These are phyloP conservation scores for Paspalum vaginatum DNA, from an alignment of 176 grass and related monocot genomes.

Conservation along the genomic window DNA sequence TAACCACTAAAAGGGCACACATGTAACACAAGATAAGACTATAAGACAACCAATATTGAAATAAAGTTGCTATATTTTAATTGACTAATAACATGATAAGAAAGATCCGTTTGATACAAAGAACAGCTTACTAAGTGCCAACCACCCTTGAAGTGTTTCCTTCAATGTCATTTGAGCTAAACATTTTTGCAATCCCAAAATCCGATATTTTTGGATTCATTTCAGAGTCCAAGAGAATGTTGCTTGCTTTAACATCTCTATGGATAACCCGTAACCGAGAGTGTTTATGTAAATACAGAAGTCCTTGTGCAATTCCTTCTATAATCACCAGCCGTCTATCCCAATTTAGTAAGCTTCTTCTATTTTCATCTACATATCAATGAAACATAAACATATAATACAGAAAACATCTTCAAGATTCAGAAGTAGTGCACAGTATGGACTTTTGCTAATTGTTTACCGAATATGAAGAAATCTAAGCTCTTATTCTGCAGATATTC, in stretches of 20 bases:
- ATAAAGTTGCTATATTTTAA: no score
- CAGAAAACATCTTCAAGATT: background rate
- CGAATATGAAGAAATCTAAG: conserved; percentile 15
- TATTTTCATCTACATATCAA: background rate
- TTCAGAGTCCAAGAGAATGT: conserved; percentile 11
- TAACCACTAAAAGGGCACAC: background rate
- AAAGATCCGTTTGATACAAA: background rate
- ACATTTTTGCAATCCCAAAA: conserved; percentile 14
- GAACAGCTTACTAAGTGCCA: background rate
- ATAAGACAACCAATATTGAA: background rate
- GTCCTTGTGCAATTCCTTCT: conserved; percentile 15
- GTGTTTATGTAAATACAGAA: conserved; percentile 7
- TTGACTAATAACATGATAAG: no score
- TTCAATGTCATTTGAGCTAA: conserved; percentile 16
- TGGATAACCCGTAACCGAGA: conserved; percentile 17
- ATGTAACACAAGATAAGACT: background rate
- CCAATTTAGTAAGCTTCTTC: conserved; percentile 6
- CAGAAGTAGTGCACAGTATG: background rate
- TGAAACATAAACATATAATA: background rate
- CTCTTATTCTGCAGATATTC: conserved; percentile 10
- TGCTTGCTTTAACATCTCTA: conserved; percentile 27
- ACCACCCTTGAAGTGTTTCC: conserved; percentile 14
- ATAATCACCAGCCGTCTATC: background rate
- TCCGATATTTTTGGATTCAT: conserved; percentile 26
- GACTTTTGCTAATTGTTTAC: background rate